Conservation (phyloP, 2,329 filamentous ascomycete genomes). For the Orbilia javanica region DNA sequence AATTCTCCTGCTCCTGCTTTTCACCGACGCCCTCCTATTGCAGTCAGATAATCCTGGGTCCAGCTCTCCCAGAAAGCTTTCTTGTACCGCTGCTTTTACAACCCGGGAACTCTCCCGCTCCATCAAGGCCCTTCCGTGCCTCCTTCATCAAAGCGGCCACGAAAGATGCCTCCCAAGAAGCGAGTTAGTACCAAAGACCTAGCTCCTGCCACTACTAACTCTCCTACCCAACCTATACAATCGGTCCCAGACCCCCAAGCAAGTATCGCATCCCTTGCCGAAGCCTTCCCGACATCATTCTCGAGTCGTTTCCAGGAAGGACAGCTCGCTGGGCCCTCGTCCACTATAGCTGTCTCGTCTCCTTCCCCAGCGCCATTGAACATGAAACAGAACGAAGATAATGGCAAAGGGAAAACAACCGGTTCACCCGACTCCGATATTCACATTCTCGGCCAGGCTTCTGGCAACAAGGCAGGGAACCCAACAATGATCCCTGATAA, state of each 20-base stretch:
- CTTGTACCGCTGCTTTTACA: not conserved
- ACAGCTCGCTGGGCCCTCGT: not conserved
- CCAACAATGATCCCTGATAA: not conserved
- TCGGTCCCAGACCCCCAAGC: not conserved
- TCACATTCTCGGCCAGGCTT: conserved; percentile 3
- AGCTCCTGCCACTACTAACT: not conserved
- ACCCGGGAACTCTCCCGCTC: not conserved
- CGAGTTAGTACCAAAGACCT: conserved; percentile 9
- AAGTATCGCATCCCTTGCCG: conserved; percentile 1
- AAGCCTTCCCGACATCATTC: not conserved
- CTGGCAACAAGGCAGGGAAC: conserved; percentile 36
- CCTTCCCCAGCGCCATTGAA: not conserved
- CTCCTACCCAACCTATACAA: not conserved
- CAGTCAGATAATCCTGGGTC: no score
- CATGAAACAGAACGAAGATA: not conserved
- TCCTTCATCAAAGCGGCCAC: not conserved
- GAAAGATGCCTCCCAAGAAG: not conserved
- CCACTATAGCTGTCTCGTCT: not conserved
- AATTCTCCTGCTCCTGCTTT: not conserved
- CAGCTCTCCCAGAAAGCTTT: no score
- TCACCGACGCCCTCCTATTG: not conserved
- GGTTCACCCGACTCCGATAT: not conserved
- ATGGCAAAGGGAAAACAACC: not conserved
- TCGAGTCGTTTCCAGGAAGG: not conserved
- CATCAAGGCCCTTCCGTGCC: not conserved